Conservation (phyloP, 768 basidiomycete genomes). For the Mycena vulgaris region DNA sequence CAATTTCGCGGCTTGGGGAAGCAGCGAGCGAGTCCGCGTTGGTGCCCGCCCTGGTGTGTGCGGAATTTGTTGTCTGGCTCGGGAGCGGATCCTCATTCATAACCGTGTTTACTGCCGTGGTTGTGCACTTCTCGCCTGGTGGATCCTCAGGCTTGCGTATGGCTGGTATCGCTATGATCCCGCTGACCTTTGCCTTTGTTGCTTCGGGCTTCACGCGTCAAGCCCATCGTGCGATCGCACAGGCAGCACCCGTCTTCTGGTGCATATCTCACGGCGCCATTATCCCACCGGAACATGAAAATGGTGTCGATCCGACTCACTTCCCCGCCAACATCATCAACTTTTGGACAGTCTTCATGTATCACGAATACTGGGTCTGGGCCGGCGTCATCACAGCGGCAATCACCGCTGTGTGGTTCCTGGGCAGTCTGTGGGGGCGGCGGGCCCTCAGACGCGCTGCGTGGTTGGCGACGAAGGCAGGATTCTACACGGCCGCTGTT, state of each 20-base stretch:
- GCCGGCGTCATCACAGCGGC: neutral
- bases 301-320: neutral
- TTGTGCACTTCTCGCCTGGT: neutral
- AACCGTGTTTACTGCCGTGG: neutral
- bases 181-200: no score
- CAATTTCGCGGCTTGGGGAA: no score
- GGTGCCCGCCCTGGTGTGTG: no score
- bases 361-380: neutral
- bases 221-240: no score
- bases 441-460: neutral
- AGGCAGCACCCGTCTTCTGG: no score
- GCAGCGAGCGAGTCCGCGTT: no score
- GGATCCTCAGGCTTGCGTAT: no score
- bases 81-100: neutral
- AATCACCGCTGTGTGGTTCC: no score
- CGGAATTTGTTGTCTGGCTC: no score
- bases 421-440: neutral
- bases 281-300: neutral
- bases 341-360: neutral
- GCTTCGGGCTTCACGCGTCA: no score
- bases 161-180: no score
- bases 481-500: neutral
- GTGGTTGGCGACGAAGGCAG: neutral
- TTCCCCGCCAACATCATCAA: slow-evolving; percentile 1
- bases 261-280: neutral